Conservation (phyloP, 192 early-diverging fungal species). For the Coemansia sp. region DNA sequence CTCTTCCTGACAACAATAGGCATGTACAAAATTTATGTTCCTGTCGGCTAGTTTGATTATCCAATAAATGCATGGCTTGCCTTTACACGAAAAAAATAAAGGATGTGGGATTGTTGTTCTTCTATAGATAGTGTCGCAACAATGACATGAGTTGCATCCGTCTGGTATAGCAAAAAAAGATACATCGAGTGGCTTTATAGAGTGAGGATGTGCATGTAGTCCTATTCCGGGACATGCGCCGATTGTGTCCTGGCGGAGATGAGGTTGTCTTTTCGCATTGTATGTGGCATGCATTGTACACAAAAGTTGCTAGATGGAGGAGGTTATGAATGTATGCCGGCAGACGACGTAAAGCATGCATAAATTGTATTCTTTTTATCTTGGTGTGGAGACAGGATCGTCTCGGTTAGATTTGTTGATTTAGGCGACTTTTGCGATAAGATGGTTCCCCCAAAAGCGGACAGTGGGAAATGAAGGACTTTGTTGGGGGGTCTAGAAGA, state of each 20-base stretch:
- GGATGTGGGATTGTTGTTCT: neutral
- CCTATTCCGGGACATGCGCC: slow-evolving; percentile 1
- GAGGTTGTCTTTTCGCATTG: neutral
- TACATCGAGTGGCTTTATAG: neutral
- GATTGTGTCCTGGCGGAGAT: neutral
- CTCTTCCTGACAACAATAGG: neutral
- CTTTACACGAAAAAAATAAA: neutral
- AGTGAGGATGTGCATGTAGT: neutral
- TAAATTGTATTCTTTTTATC: neutral
- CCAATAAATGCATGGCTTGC: slow-evolving; percentile 10
- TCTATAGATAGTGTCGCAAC: slow-evolving; percentile 6
- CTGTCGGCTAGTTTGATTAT: neutral
- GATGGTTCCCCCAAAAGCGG: slow-evolving; percentile 1
- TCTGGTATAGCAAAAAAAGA: neutral
- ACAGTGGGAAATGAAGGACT: neutral
- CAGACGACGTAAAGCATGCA: slow-evolving; percentile 2
- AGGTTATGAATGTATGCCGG: neutral
- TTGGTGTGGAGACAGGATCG: neutral
- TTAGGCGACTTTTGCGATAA: neutral
- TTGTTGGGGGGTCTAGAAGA: neutral
- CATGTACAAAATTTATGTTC: neutral
- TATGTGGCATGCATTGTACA: neutral
- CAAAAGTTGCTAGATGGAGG: neutral
- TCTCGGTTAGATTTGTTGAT: neutral
- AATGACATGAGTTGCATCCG: neutral